These are phyloP conservation scores for Heliamphora exappendiculata DNA, from an alignment of 148 eudicot genomes.

Conservation along the genomic window DNA sequence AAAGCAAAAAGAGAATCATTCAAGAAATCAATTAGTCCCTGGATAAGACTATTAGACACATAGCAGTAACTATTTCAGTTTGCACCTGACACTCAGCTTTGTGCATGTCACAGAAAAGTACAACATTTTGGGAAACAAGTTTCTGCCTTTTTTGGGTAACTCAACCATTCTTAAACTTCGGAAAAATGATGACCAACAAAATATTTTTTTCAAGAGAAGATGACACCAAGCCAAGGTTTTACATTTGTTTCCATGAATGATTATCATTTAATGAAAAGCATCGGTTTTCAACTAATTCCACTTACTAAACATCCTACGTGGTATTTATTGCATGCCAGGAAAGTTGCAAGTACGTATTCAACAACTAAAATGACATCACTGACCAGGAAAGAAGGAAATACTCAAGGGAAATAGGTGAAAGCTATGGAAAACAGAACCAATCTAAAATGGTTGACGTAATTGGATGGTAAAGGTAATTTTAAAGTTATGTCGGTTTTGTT, in stretches of 20 bases:
- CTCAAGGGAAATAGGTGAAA: background rate
- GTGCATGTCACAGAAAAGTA: background rate
- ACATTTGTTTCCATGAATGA: background rate
- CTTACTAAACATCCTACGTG: background rate
- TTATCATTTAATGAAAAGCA: background rate
- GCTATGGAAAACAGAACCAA: background rate
- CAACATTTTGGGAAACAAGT: background rate
- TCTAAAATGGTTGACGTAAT: too few relatives aligned
- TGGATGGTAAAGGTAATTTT: background rate
- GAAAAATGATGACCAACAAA: background rate
- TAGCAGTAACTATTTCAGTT: background rate
- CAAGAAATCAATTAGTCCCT: background rate
- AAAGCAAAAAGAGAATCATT: background rate
- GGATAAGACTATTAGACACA: background rate
- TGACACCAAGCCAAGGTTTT: background rate
- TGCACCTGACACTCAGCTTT: background rate
- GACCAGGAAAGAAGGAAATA: background rate
- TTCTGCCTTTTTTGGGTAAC: background rate
- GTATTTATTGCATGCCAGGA: background rate
- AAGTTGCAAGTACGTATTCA: background rate
- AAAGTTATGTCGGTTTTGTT: background rate
- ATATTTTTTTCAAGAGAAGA: background rate
- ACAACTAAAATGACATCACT: background rate
- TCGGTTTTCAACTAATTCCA: background rate
- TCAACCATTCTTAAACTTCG: constrained; percentile 5